Base-by-base conservation (phyloP, 108 stramenopile genomes). In the Poteriospumella lacustris region DNA sequence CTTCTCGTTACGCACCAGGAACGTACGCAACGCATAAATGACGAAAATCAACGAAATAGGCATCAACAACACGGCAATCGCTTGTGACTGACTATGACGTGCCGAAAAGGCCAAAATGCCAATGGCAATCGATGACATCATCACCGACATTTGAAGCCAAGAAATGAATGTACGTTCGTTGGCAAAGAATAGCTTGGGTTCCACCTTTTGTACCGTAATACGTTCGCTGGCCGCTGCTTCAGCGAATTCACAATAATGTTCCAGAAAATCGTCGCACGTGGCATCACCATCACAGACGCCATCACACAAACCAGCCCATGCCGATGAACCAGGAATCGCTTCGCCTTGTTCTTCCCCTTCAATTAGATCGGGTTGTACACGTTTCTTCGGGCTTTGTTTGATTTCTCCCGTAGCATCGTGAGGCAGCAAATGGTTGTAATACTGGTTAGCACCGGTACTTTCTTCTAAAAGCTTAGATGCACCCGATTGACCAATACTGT, bases 171-270 rank as follows among this genome's bases (percentile, higher is more conserved):
- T 96, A 56, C 97, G 90, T 84, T 98, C 97, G 79, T 96, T 96
- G 68, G 97, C 97, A 80, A 98, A 93, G 88, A 94, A 94, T 26
- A 93, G 81, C 84, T 98, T 98, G 41, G 97, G 97, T 82, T 98
- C 97, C 58, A 98, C 70, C 70, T 73, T 73, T 34, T 64, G 60
- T 9, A 33, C 31, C 9, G 60, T 64, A 5, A 64, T 64, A 33
- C 36, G 60, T 9, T 64, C 24, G 60, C 12, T 24, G 9, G 15
- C 29, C 60, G 31, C 31, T 26, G 60, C 3, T 3, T 9, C 9
- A 28, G 9, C 44, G 26, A 36, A 73, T 12, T 73, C 70, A 42
- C 44, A 73, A 24, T 42, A 73, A 42, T 73, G 12, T 12, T 52
- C 47, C 15, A 56, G 15, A 56, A 15, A 56, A 56, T 56, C 15